phyloP scores from a whole-genome alignment of 257 asterid genomes.

The Nicotiana noctiflora region DNA sequence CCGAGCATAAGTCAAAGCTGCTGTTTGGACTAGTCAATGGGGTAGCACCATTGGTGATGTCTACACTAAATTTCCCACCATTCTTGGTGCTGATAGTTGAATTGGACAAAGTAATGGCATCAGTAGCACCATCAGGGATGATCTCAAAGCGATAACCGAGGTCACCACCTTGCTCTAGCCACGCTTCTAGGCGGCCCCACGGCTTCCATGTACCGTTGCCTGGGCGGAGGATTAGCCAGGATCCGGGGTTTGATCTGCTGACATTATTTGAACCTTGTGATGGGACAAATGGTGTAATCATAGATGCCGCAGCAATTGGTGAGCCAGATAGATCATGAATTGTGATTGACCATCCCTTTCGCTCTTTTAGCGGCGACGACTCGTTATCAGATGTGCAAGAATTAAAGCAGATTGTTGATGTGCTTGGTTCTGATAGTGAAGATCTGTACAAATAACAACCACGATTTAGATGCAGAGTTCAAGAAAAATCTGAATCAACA shows the following conservation, averaged over 20 bases:
- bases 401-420: constrained; percentile 47
- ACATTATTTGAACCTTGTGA: constrained; percentile 69
- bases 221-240: constrained; percentile 89
- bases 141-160: constrained; percentile 83
- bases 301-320: constrained; percentile 87
- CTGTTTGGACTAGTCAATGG: constrained; percentile 70
- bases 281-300: constrained; percentile 93
- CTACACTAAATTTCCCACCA: constrained; percentile 71
- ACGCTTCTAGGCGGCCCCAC: constrained; percentile 96
- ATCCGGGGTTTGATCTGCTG: constrained; percentile 80
- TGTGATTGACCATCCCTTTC: constrained; percentile 94
- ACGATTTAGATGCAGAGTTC: not conserved
- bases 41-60: constrained; percentile 57
- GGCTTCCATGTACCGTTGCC: constrained; percentile 78
- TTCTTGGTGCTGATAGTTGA: constrained; percentile 41
- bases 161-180: constrained; percentile 48
- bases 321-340: constrained; percentile 93
- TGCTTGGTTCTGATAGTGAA: constrained; percentile 52
- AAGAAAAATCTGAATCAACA: not conserved
- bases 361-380: constrained; percentile 31
- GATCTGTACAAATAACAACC: constrained; percentile 46
- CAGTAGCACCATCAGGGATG: constrained; percentile 70
- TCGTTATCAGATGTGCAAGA: constrained; percentile 23
- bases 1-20: constrained; percentile 65
- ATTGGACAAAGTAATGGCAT: constrained; percentile 53